phyloP scores from a whole-genome alignment of 2,329 filamentous ascomycete genomes.

The Lecanosticta acicola region DNA sequence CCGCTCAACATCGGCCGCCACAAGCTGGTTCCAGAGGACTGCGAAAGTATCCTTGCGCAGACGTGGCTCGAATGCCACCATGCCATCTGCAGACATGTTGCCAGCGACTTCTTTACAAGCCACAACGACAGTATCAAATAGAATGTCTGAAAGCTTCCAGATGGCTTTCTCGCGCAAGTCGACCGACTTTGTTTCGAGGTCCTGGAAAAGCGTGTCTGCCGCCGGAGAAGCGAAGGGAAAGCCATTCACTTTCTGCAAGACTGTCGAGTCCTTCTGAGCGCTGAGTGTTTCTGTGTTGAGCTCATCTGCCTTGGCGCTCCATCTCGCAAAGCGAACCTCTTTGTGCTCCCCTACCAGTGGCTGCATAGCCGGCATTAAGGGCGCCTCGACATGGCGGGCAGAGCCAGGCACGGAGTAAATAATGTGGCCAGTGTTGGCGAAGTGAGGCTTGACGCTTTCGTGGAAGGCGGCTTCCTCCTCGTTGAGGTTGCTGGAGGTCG shows the following conservation, averaged over 20 bases:
- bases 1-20: conserved; percentile 36
- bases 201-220: conserved; percentile 44
- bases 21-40: conserved; percentile 54
- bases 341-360: conserved; percentile 59
- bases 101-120: conserved; percentile 21
- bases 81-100: conserved; percentile 39
- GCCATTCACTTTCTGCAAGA: conserved; percentile 25
- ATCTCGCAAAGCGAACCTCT: conserved; percentile 60
- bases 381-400: conserved; percentile 39
- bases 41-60: conserved; percentile 58
- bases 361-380: conserved; percentile 51
- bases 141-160: conserved; percentile 79
- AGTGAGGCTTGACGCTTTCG: conserved; percentile 69
- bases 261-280: conserved; percentile 38
- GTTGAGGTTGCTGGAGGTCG: conserved; percentile 57
- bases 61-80: conserved; percentile 35
- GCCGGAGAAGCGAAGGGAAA: conserved; percentile 56
- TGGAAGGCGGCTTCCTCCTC: conserved; percentile 63
- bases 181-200: conserved; percentile 33
- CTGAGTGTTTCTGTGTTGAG: conserved; percentile 29
- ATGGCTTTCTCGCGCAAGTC: conserved; percentile 62
- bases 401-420: conserved; percentile 54
- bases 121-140: conserved; percentile 65
- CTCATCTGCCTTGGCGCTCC: conserved; percentile 45
- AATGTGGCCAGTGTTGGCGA: conserved; percentile 69